A percentile compares a stretch with the other conserved stretches of the same genome.
Conservation (phyloP, 345 rosid species). For the Rhodamnia rubescens region DNA sequence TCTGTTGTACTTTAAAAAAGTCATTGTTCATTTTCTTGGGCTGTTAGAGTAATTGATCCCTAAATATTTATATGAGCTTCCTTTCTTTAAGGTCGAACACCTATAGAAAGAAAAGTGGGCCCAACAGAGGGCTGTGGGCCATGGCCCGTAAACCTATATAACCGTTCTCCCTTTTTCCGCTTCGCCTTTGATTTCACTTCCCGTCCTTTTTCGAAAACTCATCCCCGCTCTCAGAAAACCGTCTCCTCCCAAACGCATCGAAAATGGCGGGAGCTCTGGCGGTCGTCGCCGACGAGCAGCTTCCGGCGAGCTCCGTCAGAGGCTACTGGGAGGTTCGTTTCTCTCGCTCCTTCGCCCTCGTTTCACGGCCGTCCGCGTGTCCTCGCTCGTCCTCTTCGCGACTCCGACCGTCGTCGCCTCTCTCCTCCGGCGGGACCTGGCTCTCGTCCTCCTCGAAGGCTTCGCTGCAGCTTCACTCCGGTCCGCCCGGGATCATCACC, state of each 20-base stretch:
- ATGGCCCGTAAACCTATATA: neutral
- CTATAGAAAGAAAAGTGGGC: neutral
- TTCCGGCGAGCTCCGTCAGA: conserved; percentile 8
- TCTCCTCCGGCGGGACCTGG: conserved; percentile 44
- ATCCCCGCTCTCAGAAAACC: neutral
- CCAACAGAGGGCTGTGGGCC: neutral
- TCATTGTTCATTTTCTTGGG: neutral
- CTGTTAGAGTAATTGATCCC: no score
- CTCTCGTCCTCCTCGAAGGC: conserved; percentile 38
- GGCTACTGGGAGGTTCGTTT: conserved; percentile 46
- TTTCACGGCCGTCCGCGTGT: conserved; percentile 24
- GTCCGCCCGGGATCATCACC: conserved; percentile 38
- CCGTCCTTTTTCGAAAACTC: neutral
- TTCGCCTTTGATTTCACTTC: neutral
- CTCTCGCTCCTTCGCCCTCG: conserved; percentile 53
- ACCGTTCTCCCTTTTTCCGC: no score
- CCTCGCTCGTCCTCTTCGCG: conserved; percentile 22
- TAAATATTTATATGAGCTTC: neutral
- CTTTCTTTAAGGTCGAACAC: neutral
- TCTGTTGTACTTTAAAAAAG: neutral
- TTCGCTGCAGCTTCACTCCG: conserved; percentile 30
- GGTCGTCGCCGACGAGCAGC: conserved; percentile 8
- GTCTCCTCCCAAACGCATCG: neutral
- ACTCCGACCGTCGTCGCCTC: conserved; percentile 4
- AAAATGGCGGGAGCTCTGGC: conserved; percentile 23